phyloP scores from a whole-genome alignment of 768 basidiomycete species.

The Cantharellus cinnabarinus region DNA sequence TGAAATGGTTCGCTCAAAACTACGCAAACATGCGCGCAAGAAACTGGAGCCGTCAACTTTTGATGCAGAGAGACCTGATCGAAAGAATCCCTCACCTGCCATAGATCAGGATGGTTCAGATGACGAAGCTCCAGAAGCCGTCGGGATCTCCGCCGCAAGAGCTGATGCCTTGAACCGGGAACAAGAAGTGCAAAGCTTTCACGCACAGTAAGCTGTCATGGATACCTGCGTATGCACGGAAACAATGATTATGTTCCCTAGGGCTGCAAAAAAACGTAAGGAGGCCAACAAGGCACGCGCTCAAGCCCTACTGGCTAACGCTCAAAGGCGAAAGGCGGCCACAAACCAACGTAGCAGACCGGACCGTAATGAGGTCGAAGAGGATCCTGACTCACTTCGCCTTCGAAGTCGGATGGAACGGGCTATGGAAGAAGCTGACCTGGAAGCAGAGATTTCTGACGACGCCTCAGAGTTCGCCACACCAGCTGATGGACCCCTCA shows the following conservation, averaged over 20 bases:
- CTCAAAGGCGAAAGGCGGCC: neutral
- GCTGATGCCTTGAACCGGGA: neutral
- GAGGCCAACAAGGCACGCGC: neutral
- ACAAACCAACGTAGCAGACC: neutral
- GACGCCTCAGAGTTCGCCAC: too few relatives aligned
- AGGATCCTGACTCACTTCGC: neutral
- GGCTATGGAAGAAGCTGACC: neutral
- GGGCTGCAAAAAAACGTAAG: neutral
- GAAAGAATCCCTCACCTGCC: neutral
- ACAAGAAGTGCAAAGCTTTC: neutral
- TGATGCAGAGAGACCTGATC: too few relatives aligned
- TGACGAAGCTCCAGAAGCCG: neutral
- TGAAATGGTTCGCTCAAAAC: too few relatives aligned
- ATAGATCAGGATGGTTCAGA: neutral
- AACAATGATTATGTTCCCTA: neutral
- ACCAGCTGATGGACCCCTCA: too few relatives aligned
- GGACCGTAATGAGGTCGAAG: neutral
- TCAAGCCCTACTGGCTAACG: neutral
- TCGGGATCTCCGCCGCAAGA: neutral
- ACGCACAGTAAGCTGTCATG: neutral
- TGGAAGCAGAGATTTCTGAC: neutral
- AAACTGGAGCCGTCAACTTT: too few relatives aligned
- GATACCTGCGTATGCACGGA: neutral
- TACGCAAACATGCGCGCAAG: too few relatives aligned
- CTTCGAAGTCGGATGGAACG: neutral